Evolutionary conservation across 2,329 filamentous ascomycete genomes (phyloP).

Genomic region (Xylariaceae sp.): DNA sequence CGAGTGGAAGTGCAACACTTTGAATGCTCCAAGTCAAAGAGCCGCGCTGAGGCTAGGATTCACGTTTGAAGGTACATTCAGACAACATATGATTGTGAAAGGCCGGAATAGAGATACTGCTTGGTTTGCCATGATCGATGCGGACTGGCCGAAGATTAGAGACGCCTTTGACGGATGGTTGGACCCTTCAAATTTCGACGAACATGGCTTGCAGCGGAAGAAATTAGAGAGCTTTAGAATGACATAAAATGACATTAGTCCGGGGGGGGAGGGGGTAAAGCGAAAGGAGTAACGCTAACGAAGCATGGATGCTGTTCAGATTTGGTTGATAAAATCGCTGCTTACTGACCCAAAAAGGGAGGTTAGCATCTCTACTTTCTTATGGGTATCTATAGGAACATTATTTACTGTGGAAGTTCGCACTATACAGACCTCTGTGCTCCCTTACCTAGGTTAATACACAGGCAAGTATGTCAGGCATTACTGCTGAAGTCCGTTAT

Average conservation of each 20-base stretch:
- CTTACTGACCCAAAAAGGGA: too few species aligned
- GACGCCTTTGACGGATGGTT: conserved; percentile 62
- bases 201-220: conserved; percentile 56
- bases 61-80: conserved; percentile 63
- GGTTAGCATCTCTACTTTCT: too few species aligned
- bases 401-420: too few species aligned
- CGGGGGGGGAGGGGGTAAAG: too few species aligned
- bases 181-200: conserved; percentile 60
- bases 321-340: too few species aligned
- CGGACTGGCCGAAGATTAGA: conserved; percentile 61
- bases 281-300: too few species aligned
- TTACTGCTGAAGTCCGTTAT: too few species aligned
- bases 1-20: conserved; percentile 69
- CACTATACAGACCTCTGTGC: too few species aligned
- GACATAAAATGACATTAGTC: neutral
- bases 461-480: too few species aligned
- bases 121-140: conserved; percentile 65
- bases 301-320: too few species aligned
- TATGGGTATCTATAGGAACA: too few species aligned
- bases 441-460: too few species aligned
- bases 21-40: conserved; percentile 60
- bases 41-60: conserved; percentile 67
- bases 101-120: conserved; percentile 64
- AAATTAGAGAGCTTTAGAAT: conserved; percentile 48
- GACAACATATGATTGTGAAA: conserved; percentile 66